These are phyloP conservation scores for Thraustochytrium striatum DNA, from an alignment of 352 stramenopile species.

Conservation along the genomic window DNA sequence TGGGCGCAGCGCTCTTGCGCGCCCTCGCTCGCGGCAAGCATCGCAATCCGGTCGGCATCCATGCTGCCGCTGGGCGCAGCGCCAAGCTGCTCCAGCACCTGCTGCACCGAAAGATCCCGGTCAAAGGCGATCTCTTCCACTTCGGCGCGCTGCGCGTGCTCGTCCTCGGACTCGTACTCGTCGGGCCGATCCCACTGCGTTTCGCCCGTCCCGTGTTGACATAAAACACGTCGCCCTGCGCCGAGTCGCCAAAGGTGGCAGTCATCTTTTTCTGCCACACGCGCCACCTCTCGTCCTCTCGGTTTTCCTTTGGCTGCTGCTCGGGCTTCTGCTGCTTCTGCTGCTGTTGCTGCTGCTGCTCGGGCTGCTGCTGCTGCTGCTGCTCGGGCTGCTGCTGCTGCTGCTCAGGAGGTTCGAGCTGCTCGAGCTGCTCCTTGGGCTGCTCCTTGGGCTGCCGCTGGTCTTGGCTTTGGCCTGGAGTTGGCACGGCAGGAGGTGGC, in stretches of 20 bases:
- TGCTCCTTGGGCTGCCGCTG: no score
- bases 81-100: constrained; percentile 3
- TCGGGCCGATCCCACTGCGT: constrained; percentile 35
- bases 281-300: neutral
- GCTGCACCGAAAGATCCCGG: neutral
- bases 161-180: constrained; percentile 41
- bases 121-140: constrained; percentile 33
- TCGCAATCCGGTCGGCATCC: neutral
- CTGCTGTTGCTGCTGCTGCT: no score
- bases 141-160: neutral
- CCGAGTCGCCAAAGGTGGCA: neutral
- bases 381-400: no score
- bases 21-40: neutral
- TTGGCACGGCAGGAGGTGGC: no score
- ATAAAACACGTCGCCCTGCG: neutral
- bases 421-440: no score
- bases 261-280: constrained; percentile 28
- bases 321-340: no score
- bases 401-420: no score
- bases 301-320: neutral
- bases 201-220: constrained; percentile 34
- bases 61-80: neutral
- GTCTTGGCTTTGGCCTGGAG: no score
- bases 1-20: neutral
- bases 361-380: no score